Percentiles rank a stretch among this genome's conserved stretches.
Evolutionary conservation across 2,329 filamentous ascomycete species (phyloP).

Genomic region (Cercospora canescens): DNA sequence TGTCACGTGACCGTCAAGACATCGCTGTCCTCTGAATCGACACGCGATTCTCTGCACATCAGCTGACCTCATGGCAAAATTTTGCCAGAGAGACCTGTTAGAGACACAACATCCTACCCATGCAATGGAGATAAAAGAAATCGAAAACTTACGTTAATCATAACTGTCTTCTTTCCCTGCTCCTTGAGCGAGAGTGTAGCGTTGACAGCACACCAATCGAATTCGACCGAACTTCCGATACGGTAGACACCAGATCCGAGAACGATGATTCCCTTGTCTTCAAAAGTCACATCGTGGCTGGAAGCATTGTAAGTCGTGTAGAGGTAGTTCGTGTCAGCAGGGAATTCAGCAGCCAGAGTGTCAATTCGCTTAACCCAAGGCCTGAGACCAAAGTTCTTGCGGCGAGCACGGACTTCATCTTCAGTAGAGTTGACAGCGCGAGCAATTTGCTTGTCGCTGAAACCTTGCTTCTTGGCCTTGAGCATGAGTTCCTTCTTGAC

Average conservation of each 20-base stretch:
- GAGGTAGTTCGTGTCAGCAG: conserved; percentile 90
- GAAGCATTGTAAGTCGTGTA: conserved; percentile 98
- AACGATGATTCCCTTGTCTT: conserved; percentile 86
- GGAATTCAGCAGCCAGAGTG: conserved; percentile 94
- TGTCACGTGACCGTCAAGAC: too few relatives aligned
- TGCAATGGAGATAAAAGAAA: not conserved
- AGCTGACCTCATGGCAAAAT: too few relatives aligned
- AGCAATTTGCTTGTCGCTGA: conserved; percentile 95
- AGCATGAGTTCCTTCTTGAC: conserved; percentile 85
- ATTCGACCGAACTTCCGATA: conserved; percentile 96
- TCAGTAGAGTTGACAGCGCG: conserved; percentile 81
- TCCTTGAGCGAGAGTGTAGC: conserved; percentile 78
- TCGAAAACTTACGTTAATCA: conserved; percentile 68
- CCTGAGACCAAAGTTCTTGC: conserved; percentile 82
- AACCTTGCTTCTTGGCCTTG: conserved; percentile 95
- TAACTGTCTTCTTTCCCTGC: conserved; percentile 94
- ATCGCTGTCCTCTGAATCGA: too few relatives aligned
- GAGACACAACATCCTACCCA: not conserved
- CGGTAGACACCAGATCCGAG: conserved; percentile 95
- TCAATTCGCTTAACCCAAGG: conserved; percentile 99
- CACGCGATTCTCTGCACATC: too few relatives aligned
- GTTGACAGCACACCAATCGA: conserved; percentile 97
- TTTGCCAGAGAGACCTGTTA: too few relatives aligned
- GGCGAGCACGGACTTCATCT: conserved; percentile 81
- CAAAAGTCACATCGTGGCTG: conserved; percentile 88